Percentiles rank a stretch among this genome's conserved stretches.
Conservation (phyloP, 2,329 filamentous ascomycete genomes). For the Huntiella savannae region DNA sequence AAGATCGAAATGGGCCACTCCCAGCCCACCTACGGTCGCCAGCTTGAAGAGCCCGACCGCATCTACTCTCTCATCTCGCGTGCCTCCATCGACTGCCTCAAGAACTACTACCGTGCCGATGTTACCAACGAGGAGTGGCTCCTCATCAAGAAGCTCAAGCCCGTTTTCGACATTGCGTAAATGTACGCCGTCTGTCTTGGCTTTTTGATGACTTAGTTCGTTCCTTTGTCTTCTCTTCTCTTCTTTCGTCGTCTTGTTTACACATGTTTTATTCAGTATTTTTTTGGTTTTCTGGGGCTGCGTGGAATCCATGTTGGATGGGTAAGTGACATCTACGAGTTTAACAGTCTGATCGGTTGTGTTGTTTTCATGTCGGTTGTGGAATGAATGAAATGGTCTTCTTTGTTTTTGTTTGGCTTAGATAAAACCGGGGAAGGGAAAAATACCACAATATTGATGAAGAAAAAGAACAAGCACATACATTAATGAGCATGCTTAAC, state of each 20-base stretch:
- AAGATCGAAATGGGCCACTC: conserved; percentile 90
- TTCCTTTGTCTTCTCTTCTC: not conserved
- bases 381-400: no score
- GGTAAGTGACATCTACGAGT: no score
- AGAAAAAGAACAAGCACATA: not conserved
- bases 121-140: conserved; percentile 87
- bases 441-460: not conserved
- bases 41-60: conserved; percentile 76
- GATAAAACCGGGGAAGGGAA: not conserved
- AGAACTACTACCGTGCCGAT: conserved; percentile 83
- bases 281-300: no score
- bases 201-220: not conserved
- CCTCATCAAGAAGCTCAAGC: conserved; percentile 88
- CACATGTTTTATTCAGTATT: no score
- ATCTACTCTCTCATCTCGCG: conserved; percentile 80
- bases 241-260: not conserved
- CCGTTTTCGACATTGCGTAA: conserved; percentile 72
- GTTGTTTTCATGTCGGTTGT: no score
- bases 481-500: no score
- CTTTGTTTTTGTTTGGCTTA: no score
- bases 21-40: conserved; percentile 85
- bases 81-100: conserved; percentile 79
- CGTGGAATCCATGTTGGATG: no score
- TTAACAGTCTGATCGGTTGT: no score
- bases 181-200: not conserved